Evolutionary conservation across 768 basidiomycete species (phyloP).

Genomic region (Cyathus striatus): DNA sequence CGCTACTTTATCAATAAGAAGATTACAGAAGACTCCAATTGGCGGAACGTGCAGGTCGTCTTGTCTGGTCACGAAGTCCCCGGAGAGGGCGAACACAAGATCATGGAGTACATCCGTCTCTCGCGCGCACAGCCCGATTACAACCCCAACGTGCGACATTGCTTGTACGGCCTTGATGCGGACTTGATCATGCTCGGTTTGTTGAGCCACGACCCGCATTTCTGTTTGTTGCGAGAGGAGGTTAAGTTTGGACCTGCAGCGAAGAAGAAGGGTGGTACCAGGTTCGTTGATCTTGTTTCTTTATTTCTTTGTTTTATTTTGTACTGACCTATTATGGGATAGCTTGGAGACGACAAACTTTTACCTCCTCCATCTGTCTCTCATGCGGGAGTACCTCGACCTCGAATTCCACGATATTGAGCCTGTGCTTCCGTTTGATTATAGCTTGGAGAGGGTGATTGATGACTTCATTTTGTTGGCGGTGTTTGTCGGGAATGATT

Average conservation of each 20-base stretch:
- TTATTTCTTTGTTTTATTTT: background rate
- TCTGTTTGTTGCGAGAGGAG: conserved; percentile 94
- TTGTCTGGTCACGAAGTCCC: conserved; percentile 97
- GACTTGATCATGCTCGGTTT: conserved; percentile 98
- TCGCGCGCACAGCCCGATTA: conserved; percentile 94
- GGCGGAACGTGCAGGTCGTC: conserved; percentile 89
- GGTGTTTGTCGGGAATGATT: conserved; percentile 97
- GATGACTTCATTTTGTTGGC: conserved; percentile 97
- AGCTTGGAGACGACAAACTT: conserved; percentile 82
- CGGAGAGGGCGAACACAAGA: conserved; percentile 99
- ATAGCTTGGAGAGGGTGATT: conserved; percentile 90
- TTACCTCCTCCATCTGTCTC: conserved; percentile 88
- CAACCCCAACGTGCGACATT: conserved; percentile 95
- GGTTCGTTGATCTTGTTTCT: conserved; percentile 25
- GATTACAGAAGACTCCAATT: conserved; percentile 94
- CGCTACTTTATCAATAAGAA: conserved; percentile 98
- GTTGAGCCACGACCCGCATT: conserved; percentile 97
- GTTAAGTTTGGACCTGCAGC: conserved; percentile 91
- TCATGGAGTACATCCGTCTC: conserved; percentile 97
- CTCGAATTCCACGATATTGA: conserved; percentile 84
- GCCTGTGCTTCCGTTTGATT: conserved; percentile 66
- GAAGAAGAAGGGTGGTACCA: conserved; percentile 64
- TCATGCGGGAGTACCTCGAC: conserved; percentile 96
- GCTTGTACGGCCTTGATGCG: conserved; percentile 96
- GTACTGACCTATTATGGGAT: too few relatives aligned